phyloP scores from a whole-genome alignment of 2,329 filamentous ascomycete genomes.

The Diaporthe sp. region DNA sequence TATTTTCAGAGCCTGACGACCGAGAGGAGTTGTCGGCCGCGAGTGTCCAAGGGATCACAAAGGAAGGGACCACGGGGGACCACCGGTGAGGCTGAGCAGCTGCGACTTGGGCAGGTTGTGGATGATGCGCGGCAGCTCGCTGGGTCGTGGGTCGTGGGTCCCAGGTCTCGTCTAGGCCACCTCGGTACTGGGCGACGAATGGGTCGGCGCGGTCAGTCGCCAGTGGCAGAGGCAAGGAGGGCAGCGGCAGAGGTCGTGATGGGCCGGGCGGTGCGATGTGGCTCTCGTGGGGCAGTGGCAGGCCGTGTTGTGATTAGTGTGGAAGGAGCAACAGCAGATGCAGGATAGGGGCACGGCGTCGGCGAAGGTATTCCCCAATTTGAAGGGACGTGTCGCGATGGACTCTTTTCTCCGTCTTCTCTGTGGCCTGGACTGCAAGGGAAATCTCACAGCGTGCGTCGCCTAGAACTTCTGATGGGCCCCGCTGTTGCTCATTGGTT shows the following conservation, averaged over 20 bases:
- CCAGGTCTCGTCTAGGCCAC: constrained; percentile 16
- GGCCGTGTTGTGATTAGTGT: constrained; percentile 7
- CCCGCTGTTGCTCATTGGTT: constrained; percentile 24
- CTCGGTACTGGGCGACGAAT: constrained; percentile 4
- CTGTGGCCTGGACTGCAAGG: neutral
- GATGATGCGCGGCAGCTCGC: constrained; percentile 32
- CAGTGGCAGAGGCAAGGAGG: neutral
- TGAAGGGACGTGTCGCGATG: constrained; percentile 28
- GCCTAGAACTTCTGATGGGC: constrained; percentile 24
- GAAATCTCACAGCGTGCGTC: constrained; percentile 20
- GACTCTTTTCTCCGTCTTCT: constrained; percentile 3
- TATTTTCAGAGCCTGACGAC: constrained; percentile 6
- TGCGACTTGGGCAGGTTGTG: constrained; percentile 33
- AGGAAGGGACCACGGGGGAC: constrained; percentile 25
- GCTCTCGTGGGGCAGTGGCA: constrained; percentile 27
- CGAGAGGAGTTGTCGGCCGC: constrained; percentile 13
- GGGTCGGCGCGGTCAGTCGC: constrained; percentile 1
- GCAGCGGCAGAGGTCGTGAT: constrained; percentile 10
- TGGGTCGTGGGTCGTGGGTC: constrained; percentile 35
- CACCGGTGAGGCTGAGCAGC: constrained; percentile 41
- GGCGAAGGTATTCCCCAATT: constrained; percentile 11
- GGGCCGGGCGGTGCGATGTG: constrained; percentile 13
- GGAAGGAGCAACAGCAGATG: constrained; percentile 23
- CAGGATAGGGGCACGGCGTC: constrained; percentile 23
- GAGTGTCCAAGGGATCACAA: constrained; percentile 27